Base-by-base conservation (phyloP, 2,329 filamentous ascomycete genomes). In the Cadophora sp. region DNA sequence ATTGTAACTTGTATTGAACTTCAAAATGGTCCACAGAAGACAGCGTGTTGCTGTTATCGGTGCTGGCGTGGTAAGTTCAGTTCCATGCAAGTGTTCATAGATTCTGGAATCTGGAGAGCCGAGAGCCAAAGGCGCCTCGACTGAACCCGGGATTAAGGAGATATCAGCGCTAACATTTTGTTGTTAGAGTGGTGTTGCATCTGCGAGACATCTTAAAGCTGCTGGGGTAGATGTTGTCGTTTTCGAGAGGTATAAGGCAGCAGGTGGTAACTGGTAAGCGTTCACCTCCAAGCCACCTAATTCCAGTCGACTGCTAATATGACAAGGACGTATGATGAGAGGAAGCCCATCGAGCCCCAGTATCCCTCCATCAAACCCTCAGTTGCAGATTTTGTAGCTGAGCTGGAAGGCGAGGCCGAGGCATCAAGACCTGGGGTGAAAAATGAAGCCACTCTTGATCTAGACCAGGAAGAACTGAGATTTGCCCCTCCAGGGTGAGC, bases 231-330 rank as follows among this genome's bases (percentile, higher is more conserved):
- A 86, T 9, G 83, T 87, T 1, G 83, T 80, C 0, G 81, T 88
- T 0, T 87, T 84, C 69, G 86, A 89, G 68, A 79, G 86, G 63
- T 83, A 80, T 4, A 78, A 78, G 62, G 80, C 78, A 18, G 79
- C 82, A n/a, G 86, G 86, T 1, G 86, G 86, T 16, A 81, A 86
- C 33, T 88, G 86, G 86, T 73, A 24, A 39, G 64, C 62, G n/a
- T 53, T 39, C n/a, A n/a, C n/a, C n/a, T n/a, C n/a, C n/a, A n/a
- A n/a, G n/a, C n/a, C n/a, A n/a, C 56, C 11, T 39, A 16, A 3
- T 47, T 18, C 16, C n/a, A 7, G 9, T 5, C n/a, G 22, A 39
- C 33, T 22, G 22, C 41, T 65, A 5, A 64, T 9, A 43, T 39
- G 14, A 27, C 1, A 24, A 73, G 72, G 73, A 55, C 64, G 11